Evolutionary conservation across 2,329 filamentous ascomycete genomes (phyloP), one percentile per base, ranked within the genome.

Genomic region (Aspergillus hiratsukae): DNA sequence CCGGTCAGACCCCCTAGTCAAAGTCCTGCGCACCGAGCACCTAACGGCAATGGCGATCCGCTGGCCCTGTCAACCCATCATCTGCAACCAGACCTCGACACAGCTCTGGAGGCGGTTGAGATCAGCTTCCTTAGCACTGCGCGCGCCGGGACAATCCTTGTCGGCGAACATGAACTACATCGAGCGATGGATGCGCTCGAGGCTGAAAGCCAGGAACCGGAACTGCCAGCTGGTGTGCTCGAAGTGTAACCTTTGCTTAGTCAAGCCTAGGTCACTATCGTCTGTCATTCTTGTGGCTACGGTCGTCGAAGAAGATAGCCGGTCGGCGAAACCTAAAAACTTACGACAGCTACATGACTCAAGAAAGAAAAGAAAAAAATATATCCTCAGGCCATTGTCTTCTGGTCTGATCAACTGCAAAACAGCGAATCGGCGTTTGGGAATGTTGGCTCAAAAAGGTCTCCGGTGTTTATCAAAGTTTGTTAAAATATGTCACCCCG

Each of bases 121-220:
- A 86, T 97, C 75, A 93, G 88, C 56, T 97, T 97, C 72, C 78
- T 97, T 60, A 94, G 89, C 58, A 97, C 93, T 0, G 91, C 91
- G 4, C 83, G 88, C 45, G 91, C 92, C 0, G 93, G 93, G 1
- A 92, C 91, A 4, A 93, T 97, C 9, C 91, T 97, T 67, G 83
- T 97, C 41, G 84, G 86, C 3, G 83, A 87, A 60, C 84, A 88
- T 64, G 89, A 93, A 69, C 79, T 92, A 48, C 78, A 81, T n/a
- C 83, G 83, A 56, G 92, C 90, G 0, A 77, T 97, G 64, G 82
- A 83, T 49, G 90, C 90, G 5, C 73, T 97, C 67, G 72, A 77
- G 11, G 70, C 68, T 4, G 75, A 74, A 51, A 73, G 60, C 48
- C 59, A 64, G n/a, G 61, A 61, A 27, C 62, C 58, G 19, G 63